Conservation (phyloP, 2,329 filamentous ascomycete species). For the Akanthomyces uredinophilus region DNA sequence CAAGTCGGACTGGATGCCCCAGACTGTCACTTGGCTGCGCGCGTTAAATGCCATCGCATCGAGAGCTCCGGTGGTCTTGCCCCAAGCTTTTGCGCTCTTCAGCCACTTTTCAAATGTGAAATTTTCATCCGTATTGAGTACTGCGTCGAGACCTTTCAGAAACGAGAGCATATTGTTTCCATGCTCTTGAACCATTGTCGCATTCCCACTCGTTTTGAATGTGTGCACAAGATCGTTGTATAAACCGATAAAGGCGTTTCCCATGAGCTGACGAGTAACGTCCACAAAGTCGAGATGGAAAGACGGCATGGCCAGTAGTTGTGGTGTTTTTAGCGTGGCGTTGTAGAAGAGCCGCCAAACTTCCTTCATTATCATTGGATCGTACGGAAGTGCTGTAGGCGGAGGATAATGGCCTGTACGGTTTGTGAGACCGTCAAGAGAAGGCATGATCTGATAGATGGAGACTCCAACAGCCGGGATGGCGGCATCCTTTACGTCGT, state of each 20-base stretch:
- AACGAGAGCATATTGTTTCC: background rate
- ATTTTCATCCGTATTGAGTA: slow-evolving; percentile 20
- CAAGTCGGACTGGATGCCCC: slow-evolving; percentile 42
- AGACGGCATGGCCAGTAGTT: background rate
- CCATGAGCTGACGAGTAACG: slow-evolving; percentile 1
- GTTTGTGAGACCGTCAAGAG: background rate
- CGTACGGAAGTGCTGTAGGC: background rate
- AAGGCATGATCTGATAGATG: background rate
- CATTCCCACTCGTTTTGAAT: background rate
- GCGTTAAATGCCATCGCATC: slow-evolving; percentile 32
- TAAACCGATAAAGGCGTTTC: background rate
- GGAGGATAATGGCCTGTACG: background rate
- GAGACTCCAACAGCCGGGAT: background rate
- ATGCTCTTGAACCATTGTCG: background rate
- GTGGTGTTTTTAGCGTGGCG: background rate
- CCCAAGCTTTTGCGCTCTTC: slow-evolving; percentile 30
- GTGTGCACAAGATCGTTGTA: slow-evolving; percentile 1
- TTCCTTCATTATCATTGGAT: background rate
- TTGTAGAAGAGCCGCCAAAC: background rate
- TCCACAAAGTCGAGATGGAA: slow-evolving; percentile 7
- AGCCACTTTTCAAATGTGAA: slow-evolving; percentile 41
- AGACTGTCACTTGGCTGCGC: slow-evolving; percentile 45
- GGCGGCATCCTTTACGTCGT: background rate
- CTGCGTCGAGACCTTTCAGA: background rate
- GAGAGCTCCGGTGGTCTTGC: slow-evolving; percentile 18